A percentile compares a stretch with the other conserved stretches of the same genome.
Conservation (phyloP, 1,284 basidiomycete genomes). For the Amylostereum chailletii region DNA sequence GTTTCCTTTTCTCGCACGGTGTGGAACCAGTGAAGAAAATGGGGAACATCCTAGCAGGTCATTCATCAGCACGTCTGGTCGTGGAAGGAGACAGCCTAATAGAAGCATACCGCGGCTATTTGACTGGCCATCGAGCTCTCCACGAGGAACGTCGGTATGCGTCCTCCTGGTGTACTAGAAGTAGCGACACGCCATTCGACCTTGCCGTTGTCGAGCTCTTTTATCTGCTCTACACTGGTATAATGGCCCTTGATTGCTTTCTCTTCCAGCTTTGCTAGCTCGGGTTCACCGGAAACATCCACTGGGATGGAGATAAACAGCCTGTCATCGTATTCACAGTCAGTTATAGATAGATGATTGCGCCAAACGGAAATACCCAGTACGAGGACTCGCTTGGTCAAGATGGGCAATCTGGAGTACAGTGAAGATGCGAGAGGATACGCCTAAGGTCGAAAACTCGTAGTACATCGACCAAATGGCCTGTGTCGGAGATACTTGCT, state of each 20-base stretch:
- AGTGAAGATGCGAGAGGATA: constrained; percentile 70
- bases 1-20: constrained; percentile 3
- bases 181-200: constrained; percentile 77
- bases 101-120: constrained; percentile 45
- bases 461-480: constrained; percentile 68
- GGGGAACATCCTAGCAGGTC: constrained; percentile 51
- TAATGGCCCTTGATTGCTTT: constrained; percentile 64
- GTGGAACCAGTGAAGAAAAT: constrained; percentile 45
- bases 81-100: neutral
- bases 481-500: constrained; percentile 51
- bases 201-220: constrained; percentile 52
- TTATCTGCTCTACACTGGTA: constrained; percentile 57
- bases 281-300: constrained; percentile 47
- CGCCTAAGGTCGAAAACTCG: constrained; percentile 49
- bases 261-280: constrained; percentile 52
- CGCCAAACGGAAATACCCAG: constrained; percentile 35
- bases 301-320: constrained; percentile 66
- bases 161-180: constrained; percentile 63
- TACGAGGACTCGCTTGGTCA: constrained; percentile 36
- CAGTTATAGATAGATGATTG: neutral
- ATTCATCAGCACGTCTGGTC: neutral
- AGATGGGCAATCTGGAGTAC: constrained; percentile 57
- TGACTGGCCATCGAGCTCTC: constrained; percentile 51
- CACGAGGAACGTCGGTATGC: constrained; percentile 53
- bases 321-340: constrained; percentile 24